These are phyloP conservation scores for Pinus tabuliformis DNA, from an alignment of 75 land plant species.

Conservation along the genomic window DNA sequence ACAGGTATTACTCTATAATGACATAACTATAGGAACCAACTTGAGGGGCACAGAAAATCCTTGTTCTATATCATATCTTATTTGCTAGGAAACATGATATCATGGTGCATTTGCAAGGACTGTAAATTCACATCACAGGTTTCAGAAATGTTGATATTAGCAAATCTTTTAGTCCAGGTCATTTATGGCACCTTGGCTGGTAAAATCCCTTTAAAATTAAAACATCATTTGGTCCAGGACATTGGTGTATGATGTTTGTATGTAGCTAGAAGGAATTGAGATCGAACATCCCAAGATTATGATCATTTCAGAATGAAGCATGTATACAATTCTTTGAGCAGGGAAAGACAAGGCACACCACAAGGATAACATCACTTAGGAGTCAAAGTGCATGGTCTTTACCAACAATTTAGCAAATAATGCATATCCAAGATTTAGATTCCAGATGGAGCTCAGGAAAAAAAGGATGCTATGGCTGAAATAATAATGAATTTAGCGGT, in stretches of 20 bases:
- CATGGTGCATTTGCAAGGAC: neutral
- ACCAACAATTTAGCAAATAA: too few relatives aligned
- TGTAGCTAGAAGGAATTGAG: neutral
- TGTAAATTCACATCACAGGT: neutral
- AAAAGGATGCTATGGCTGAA: too few relatives aligned
- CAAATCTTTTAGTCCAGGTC: too few relatives aligned
- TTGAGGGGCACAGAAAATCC: neutral
- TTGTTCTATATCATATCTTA: neutral
- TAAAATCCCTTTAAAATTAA: neutral
- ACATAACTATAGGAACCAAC: neutral
- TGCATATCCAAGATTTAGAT: too few relatives aligned
- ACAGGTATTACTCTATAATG: conserved; percentile 28
- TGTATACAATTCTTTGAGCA: neutral
- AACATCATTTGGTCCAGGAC: too few relatives aligned
- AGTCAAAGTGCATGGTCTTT: neutral
- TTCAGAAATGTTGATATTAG: neutral
- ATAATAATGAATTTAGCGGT: neutral
- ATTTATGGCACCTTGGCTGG: neutral
- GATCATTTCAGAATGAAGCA: neutral
- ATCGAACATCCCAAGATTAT: neutral
- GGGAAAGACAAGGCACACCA: neutral
- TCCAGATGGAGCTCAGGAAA: too few relatives aligned
- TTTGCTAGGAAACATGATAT: neutral
- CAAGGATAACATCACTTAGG: neutral
- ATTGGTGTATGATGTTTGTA: neutral